Conservation (phyloP, 179 eudicot genomes). For the Pouteria campechiana region DNA sequence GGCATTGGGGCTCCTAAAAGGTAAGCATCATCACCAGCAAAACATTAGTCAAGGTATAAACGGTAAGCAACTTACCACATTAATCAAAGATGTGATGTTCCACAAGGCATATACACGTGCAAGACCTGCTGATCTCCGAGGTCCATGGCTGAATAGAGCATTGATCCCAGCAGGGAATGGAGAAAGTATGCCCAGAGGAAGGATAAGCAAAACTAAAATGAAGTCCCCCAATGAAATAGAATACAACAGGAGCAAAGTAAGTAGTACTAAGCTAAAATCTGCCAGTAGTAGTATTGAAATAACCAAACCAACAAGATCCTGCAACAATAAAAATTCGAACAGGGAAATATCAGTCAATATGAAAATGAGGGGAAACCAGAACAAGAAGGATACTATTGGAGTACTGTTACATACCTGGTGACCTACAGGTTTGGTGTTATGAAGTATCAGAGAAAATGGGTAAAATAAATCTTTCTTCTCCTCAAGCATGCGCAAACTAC, state of each 20-base stretch:
- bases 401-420: slow-evolving; percentile 58
- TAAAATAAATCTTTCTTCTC: slow-evolving; percentile 53
- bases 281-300: slow-evolving; percentile 78
- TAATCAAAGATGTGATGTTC: slow-evolving; percentile 79
- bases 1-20: neutral
- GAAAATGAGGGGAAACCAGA: neutral
- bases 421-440: slow-evolving; percentile 79
- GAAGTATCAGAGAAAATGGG: slow-evolving; percentile 69
- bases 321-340: slow-evolving; percentile 21
- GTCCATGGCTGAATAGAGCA: slow-evolving; percentile 96
- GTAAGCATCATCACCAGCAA: neutral
- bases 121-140: slow-evolving; percentile 82
- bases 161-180: slow-evolving; percentile 96
- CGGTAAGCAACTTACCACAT: slow-evolving; percentile 87
- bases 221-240: slow-evolving; percentile 75
- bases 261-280: slow-evolving; percentile 92
- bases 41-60: neutral
- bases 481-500: slow-evolving; percentile 36
- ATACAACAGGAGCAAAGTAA: slow-evolving; percentile 85
- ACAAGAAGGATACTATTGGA: neutral
- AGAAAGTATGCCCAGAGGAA: slow-evolving; percentile 83
- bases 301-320: slow-evolving; percentile 97
- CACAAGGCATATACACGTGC: slow-evolving; percentile 93
- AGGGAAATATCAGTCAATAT: neutral
- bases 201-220: slow-evolving; percentile 52